phyloP scores from a whole-genome alignment of 495 filamentous ascomycete species.

The Neurospora sp. region DNA sequence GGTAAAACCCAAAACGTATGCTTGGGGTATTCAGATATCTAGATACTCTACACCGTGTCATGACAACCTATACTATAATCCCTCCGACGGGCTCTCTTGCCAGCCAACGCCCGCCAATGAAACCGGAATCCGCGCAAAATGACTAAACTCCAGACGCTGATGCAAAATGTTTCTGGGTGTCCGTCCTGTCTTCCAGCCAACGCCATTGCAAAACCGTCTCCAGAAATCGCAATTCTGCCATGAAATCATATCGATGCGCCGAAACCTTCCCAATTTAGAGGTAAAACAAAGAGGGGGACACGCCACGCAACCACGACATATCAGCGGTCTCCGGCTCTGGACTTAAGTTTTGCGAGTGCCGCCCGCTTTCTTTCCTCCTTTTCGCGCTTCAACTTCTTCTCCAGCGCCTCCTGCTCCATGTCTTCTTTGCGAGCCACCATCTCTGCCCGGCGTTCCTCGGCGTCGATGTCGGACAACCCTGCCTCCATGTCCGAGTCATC shows the following conservation, averaged over 20 bases:
- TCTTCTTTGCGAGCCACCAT: slow-evolving; percentile 43
- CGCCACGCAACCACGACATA: neutral
- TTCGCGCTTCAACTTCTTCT: slow-evolving; percentile 33
- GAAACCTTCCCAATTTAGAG: neutral
- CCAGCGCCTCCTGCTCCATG: slow-evolving; percentile 32
- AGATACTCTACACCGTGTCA: neutral
- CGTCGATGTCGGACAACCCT: slow-evolving; percentile 46
- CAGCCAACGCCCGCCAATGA: neutral
- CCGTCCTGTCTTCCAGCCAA: slow-evolving; percentile 8
- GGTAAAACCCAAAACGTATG: neutral
- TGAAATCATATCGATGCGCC: neutral
- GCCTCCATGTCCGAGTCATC: slow-evolving; percentile 54
- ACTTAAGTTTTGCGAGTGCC: slow-evolving; percentile 7
- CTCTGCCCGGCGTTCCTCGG: slow-evolving; percentile 45
- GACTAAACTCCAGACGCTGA: slow-evolving; percentile 14
- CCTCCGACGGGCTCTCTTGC: neutral
- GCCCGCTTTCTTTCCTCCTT: slow-evolving; percentile 35
- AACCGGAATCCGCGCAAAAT: neutral
- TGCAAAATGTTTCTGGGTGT: slow-evolving; percentile 14
- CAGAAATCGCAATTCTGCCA: neutral
- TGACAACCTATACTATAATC: neutral
- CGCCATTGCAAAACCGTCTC: slow-evolving; percentile 8
- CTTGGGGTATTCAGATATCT: neutral
- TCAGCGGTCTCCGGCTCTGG: slow-evolving; percentile 11
- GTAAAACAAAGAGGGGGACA: neutral